phyloP scores from a whole-genome alignment of 2,329 filamentous ascomycete genomes.

The Hortaea sp. region DNA sequence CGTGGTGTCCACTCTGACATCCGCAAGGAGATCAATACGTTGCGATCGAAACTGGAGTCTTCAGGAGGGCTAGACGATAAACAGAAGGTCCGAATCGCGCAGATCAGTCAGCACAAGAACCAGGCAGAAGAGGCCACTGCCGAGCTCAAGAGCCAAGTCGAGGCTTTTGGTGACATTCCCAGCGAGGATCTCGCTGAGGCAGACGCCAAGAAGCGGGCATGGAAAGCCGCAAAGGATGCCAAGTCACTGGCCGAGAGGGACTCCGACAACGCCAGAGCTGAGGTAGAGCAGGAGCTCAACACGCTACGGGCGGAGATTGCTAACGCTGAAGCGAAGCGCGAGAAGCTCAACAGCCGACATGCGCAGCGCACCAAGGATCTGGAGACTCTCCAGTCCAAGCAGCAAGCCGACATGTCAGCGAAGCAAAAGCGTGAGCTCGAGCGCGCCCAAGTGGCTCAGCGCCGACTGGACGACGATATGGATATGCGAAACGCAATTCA shows the following conservation, averaged over 20 bases:
- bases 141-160: conserved; percentile 50
- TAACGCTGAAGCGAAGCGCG: conserved; percentile 55
- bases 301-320: conserved; percentile 54
- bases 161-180: conserved; percentile 54
- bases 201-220: conserved; percentile 47
- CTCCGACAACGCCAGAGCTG: conserved; percentile 52
- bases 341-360: conserved; percentile 62
- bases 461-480: conserved; percentile 29
- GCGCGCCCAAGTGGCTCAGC: conserved; percentile 14
- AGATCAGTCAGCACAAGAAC: conserved; percentile 64
- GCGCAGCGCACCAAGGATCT: conserved; percentile 64
- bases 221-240: conserved; percentile 44
- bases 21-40: conserved; percentile 63
- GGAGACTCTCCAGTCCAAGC: conserved; percentile 59
- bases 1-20: conserved; percentile 57
- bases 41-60: conserved; percentile 54
- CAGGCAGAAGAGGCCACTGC: conserved; percentile 55
- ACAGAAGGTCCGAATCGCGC: conserved; percentile 62
- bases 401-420: conserved; percentile 40
- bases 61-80: conserved; percentile 67
- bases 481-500: conserved; percentile 30
- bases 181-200: conserved; percentile 51
- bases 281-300: conserved; percentile 53
- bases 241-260: conserved; percentile 43
- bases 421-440: conserved; percentile 24